Evolutionary conservation across 208 protist genomes (phyloP).

Genomic region (Wallacemonas sp.): DNA sequence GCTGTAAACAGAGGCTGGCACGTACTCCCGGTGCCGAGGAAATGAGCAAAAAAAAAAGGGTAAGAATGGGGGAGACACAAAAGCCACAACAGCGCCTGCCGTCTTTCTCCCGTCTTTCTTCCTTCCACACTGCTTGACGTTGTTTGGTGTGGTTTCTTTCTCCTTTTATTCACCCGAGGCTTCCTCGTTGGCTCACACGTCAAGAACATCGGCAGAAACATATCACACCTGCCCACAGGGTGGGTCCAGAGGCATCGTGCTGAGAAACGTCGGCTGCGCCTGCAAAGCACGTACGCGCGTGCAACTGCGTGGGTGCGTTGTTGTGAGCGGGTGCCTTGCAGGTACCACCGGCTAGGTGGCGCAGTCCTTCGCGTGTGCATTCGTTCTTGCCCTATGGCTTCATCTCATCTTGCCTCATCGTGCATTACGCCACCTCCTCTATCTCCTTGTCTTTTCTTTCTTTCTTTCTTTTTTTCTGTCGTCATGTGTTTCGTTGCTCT

Average conservation of each 20-base stretch:
- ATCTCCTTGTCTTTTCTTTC: constrained; percentile 17
- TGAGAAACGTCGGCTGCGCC: too few species aligned
- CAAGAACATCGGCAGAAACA: neutral
- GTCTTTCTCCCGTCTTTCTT: neutral
- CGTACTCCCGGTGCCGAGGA: too few species aligned
- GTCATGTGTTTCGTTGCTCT: neutral
- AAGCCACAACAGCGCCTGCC: too few species aligned
- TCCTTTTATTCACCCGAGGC: constrained; percentile 1
- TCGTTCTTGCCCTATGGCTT: neutral
- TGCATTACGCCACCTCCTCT: neutral
- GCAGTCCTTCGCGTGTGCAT: too few species aligned
- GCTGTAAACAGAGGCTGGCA: too few species aligned
- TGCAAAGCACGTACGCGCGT: too few species aligned
- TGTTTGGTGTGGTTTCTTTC: constrained; percentile 6
- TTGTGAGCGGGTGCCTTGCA: too few species aligned
- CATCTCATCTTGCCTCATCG: neutral
- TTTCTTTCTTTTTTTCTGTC: constrained; percentile 16
- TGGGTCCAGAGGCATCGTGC: too few species aligned
- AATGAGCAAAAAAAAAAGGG: neutral
- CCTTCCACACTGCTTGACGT: neutral
- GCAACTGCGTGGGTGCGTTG: too few species aligned
- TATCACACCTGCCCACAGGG: too few species aligned
- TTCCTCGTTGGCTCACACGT: too few species aligned
- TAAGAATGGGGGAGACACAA: neutral
- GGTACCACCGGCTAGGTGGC: too few species aligned